phyloP scores from a whole-genome alignment of 2,329 filamentous ascomycete species.

The Cytospora paraplurivora region DNA sequence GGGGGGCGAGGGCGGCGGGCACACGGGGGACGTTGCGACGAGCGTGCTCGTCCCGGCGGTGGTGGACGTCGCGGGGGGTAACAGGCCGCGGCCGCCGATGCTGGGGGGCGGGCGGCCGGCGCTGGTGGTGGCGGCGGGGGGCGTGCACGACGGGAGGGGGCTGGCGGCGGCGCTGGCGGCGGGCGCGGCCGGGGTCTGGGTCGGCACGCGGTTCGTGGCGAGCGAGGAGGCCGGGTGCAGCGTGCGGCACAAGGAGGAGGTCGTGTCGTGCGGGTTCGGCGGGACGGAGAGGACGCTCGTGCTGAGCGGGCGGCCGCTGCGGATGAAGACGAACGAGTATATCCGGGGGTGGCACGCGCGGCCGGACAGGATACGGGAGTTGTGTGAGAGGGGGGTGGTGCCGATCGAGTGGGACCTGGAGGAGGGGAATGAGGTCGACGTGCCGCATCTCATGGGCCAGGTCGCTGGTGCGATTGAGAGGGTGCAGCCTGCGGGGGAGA shows the following conservation, averaged over 20 bases:
- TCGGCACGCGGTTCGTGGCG: slow-evolving; percentile 90
- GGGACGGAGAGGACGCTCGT: slow-evolving; percentile 84
- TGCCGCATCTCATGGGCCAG: slow-evolving; percentile 92
- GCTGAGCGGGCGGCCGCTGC: slow-evolving; percentile 76
- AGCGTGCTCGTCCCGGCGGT: slow-evolving; percentile 86
- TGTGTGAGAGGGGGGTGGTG: slow-evolving; percentile 76
- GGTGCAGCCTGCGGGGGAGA: slow-evolving; percentile 78
- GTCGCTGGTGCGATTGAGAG: slow-evolving; percentile 77
- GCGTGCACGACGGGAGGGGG: slow-evolving; percentile 79
- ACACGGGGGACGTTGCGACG: slow-evolving; percentile 85
- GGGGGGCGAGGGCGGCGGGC: slow-evolving; percentile 89
- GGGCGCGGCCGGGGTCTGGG: slow-evolving; percentile 88
- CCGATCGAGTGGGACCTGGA: slow-evolving; percentile 84
- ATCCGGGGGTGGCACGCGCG: slow-evolving; percentile 77
- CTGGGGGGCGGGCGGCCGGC: slow-evolving; percentile 69
- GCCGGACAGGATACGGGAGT: slow-evolving; percentile 71
- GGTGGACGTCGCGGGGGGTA: slow-evolving; percentile 76
- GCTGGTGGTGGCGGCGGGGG: slow-evolving; percentile 86
- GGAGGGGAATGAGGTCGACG: slow-evolving; percentile 77
- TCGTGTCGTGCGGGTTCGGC: slow-evolving; percentile 76
- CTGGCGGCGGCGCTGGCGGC: slow-evolving; percentile 84
- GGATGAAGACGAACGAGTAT: slow-evolving; percentile 82
- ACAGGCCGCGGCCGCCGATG: slow-evolving; percentile 67
- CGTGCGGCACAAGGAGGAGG: slow-evolving; percentile 79
- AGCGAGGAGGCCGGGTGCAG: slow-evolving; percentile 78